Percentiles rank a stretch among this genome's conserved stretches.
Conservation (phyloP, 2,329 filamentous ascomycete species). For the Xylaria sp. region DNA sequence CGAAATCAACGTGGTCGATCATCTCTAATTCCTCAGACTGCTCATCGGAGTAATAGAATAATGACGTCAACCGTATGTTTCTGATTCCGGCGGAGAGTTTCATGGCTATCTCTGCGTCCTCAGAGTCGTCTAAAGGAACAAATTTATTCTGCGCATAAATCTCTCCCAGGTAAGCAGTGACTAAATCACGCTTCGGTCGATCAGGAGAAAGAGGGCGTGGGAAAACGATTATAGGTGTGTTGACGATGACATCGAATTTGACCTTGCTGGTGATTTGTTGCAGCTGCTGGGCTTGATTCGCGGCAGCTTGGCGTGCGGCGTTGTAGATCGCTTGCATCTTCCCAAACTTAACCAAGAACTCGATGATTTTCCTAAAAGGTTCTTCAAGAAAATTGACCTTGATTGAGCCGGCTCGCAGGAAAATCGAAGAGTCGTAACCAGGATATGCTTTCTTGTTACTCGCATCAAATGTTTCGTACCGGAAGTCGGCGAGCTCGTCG, state of each 20-base stretch:
- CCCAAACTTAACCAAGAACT: constrained; percentile 97
- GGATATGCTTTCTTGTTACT: constrained; percentile 78
- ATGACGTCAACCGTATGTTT: constrained; percentile 89
- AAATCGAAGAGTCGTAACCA: constrained; percentile 93
- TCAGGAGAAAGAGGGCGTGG: constrained; percentile 80
- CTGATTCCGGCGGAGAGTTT: constrained; percentile 91
- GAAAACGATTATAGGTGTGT: constrained; percentile 96
- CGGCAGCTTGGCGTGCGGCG: constrained; percentile 91
- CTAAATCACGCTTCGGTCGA: constrained; percentile 77
- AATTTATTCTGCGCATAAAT: constrained; percentile 98
- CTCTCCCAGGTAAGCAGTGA: constrained; percentile 95
- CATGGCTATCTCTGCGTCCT: constrained; percentile 81
- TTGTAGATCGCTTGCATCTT: constrained; percentile 99
- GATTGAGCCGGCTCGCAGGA: constrained; percentile 89
- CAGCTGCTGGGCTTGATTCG: constrained; percentile 91
- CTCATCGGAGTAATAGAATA: constrained; percentile 81
- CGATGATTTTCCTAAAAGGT: constrained; percentile 96
- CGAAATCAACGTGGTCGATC: constrained; percentile 95
- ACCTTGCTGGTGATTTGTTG: constrained; percentile 91
- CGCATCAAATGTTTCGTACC: constrained; percentile 93
- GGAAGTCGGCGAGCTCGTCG: constrained; percentile 94
- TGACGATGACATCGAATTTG: constrained; percentile 92
- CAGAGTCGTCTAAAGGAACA: constrained; percentile 80
- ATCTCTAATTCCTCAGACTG: constrained; percentile 89
- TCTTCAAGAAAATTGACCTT: constrained; percentile 98